Base-by-base conservation (phyloP, 495 filamentous ascomycete genomes). In the Penicillium pulvis region DNA sequence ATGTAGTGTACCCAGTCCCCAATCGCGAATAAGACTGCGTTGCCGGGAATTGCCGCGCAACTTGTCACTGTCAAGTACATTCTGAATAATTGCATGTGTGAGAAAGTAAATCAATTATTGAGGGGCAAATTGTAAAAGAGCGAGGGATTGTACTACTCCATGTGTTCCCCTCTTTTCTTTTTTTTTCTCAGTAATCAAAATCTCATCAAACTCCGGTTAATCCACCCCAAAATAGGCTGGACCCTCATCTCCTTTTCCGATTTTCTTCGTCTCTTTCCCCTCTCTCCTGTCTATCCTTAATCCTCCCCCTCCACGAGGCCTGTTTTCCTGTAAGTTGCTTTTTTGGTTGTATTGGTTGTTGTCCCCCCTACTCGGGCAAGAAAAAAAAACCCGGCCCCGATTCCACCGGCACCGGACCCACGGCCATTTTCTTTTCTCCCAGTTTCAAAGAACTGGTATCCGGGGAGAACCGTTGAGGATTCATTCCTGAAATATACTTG, bases 271-370 rank as follows among this genome's bases (percentile, higher is more conserved):
- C 51, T 56, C 57, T 49, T 55, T 58, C 60, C 57, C 60, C 53
- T 46, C 55, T 36, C 45, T 53, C 58, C 52, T 53, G 43, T 58
- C 49, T 58, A 12, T 53, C 63, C 69, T 71, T 73, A 71, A 72
- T 74, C 71, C 64, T 67, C 41, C 46, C 49, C 43, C 45, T 55
- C 50, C 20, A 23, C 33, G 20, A 54, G 51, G 20, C 33, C 12
- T 19, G 58, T 61, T 62, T 70, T 65, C 58, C 62, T 59, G 69
- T 72, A 71, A 69, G 66, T 66, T 51, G 26, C 2, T 45, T 52
- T 35, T 51, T 33, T 31, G 30, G 6, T 33, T 35, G 28, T 51
- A 48, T 50, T 35, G 33, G 50, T 44, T 53, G 42, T 30, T 50
- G 50, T 52, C 35, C 33, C 19, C 7, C 47, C 47, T 45, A 47